Conservation (phyloP, 164 flowering plant species). For the Houttuynia cordata region DNA sequence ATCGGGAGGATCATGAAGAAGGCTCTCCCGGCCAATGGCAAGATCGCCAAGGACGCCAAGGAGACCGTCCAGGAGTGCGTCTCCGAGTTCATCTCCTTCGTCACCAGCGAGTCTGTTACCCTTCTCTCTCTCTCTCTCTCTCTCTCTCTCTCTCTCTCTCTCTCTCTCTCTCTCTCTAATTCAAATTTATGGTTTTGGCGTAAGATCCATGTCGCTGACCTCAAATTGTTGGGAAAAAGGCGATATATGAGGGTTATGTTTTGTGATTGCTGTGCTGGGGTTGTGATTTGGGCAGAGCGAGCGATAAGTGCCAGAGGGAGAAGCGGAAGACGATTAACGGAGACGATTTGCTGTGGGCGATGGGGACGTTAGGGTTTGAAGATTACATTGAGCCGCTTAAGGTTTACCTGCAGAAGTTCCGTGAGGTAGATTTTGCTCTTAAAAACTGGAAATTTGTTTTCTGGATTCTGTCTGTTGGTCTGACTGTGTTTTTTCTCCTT, state of each 20-base stretch:
- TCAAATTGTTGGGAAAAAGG: no score
- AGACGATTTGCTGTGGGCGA: slow-evolving; percentile 53
- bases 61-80: slow-evolving; percentile 57
- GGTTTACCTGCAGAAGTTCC: slow-evolving; percentile 23
- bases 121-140: no score
- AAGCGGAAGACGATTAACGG: slow-evolving; percentile 56
- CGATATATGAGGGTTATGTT: no score
- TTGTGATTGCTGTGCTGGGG: not conserved
- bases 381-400: slow-evolving; percentile 49
- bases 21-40: slow-evolving; percentile 43
- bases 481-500: no score
- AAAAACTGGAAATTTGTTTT: no score
- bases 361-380: slow-evolving; percentile 49
- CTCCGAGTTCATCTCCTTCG: slow-evolving; percentile 55
- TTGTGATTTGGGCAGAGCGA: slow-evolving; percentile 15
- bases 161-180: no score
- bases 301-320: slow-evolving; percentile 52
- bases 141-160: no score
- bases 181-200: no score
- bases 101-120: slow-evolving; percentile 33
- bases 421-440: no score
- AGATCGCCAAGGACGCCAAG: slow-evolving; percentile 53
- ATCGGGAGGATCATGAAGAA: slow-evolving; percentile 56
- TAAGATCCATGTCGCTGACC: no score
- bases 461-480: no score